These are phyloP conservation scores for Penicillium pancosmium DNA, from an alignment of 495 filamentous ascomycete genomes.

Conservation along the genomic window DNA sequence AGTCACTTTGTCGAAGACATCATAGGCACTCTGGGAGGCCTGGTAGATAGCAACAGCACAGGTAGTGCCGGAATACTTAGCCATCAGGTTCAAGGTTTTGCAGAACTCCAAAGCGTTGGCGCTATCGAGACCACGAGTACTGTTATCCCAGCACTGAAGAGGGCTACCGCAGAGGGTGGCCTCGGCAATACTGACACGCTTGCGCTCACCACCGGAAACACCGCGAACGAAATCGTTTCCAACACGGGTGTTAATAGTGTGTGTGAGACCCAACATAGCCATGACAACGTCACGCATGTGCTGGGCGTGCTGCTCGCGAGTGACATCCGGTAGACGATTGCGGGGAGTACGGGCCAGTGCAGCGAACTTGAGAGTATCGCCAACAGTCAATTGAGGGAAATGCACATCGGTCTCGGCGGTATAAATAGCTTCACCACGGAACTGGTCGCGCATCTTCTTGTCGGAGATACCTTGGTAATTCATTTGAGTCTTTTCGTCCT, in stretches of 20 bases:
- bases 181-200: conserved; percentile 62
- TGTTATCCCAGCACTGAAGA: conserved; percentile 85
- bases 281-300: conserved; percentile 64
- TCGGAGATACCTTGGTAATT: conserved; percentile 78
- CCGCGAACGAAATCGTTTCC: conserved; percentile 86
- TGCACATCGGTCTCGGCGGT: conserved; percentile 68
- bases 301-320: conserved; percentile 47
- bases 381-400: conserved; percentile 67
- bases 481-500: conserved; percentile 57
- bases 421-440: conserved; percentile 73
- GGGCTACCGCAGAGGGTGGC: conserved; percentile 72
- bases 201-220: conserved; percentile 83
- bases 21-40: conserved; percentile 83
- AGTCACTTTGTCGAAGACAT: conserved; percentile 62
- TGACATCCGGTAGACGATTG: conserved; percentile 52
- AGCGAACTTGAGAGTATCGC: conserved; percentile 67
- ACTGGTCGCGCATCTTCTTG: conserved; percentile 65
- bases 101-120: conserved; percentile 77
- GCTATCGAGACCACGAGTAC: conserved; percentile 82
- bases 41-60: conserved; percentile 86
- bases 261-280: conserved; percentile 61
- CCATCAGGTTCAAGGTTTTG: conserved; percentile 74
- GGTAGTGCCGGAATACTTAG: conserved; percentile 73
- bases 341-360: conserved; percentile 53
- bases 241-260: conserved; percentile 57